These are phyloP conservation scores for Corylus americana DNA, from an alignment of 306 rosid genomes.

Conservation along the genomic window DNA sequence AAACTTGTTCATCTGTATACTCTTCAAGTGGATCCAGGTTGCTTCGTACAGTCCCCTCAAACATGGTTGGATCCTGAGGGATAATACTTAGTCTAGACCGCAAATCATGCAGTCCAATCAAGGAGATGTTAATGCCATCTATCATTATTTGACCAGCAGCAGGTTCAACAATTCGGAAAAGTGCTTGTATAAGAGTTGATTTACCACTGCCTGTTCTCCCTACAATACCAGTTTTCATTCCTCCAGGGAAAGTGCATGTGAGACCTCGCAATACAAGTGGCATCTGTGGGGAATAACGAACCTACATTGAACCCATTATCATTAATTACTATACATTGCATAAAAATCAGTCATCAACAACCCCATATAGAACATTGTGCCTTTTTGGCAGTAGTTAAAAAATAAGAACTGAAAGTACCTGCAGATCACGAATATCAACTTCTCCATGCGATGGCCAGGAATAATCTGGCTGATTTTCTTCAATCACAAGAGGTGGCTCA, in stretches of 20 bases:
- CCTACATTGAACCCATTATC: slow-evolving; percentile 38
- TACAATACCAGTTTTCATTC: slow-evolving; percentile 53
- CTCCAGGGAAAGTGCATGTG: slow-evolving; percentile 50
- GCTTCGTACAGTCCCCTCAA: slow-evolving; percentile 54
- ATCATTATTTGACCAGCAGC: slow-evolving; percentile 40
- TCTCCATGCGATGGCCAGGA: slow-evolving; percentile 78
- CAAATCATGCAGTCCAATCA: slow-evolving; percentile 56
- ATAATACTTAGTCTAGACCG: slow-evolving; percentile 58
- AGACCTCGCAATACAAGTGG: slow-evolving; percentile 57
- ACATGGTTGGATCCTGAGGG: slow-evolving; percentile 70
- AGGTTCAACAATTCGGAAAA: slow-evolving; percentile 50
- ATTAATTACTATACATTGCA: neutral
- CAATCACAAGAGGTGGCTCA: slow-evolving; percentile 74
- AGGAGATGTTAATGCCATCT: slow-evolving; percentile 46
- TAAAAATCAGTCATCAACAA: neutral
- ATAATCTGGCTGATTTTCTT: slow-evolving; percentile 54
- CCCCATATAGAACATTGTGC: too few species aligned
- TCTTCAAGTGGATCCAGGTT: slow-evolving; percentile 50
- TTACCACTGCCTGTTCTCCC: slow-evolving; percentile 69
- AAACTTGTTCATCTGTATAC: slow-evolving; percentile 55
- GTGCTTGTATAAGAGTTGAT: slow-evolving; percentile 55
- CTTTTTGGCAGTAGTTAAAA: neutral
- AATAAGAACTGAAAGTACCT: slow-evolving; percentile 43
- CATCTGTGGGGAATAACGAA: slow-evolving; percentile 45
- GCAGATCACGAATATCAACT: slow-evolving; percentile 66